phyloP scores from a whole-genome alignment of 2,329 filamentous ascomycete genomes.

The Cladosporium sp. region DNA sequence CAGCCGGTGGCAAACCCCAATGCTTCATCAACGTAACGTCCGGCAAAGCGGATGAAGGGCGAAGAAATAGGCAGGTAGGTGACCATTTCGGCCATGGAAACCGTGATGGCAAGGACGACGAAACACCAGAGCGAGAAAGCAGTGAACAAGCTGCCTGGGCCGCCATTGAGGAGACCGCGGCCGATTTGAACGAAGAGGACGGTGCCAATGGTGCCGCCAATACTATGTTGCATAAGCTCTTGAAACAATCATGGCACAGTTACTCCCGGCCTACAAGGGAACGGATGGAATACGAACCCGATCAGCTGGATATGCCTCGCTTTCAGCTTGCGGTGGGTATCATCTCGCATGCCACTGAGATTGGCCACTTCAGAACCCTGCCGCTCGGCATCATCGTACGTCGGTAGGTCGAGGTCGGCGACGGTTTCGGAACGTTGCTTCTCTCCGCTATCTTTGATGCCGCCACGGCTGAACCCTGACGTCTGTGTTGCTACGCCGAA shows the following conservation, averaged over 20 bases:
- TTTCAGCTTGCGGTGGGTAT: conserved; percentile 41
- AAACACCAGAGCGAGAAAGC: conserved; percentile 41
- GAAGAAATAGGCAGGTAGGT: conserved; percentile 73
- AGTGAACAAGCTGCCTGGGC: conserved; percentile 43
- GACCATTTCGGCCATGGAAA: conserved; percentile 67
- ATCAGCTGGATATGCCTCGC: conserved; percentile 47
- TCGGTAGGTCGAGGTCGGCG: conserved; percentile 5
- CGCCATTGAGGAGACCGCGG: conserved; percentile 42
- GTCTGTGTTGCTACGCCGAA: conserved; percentile 10
- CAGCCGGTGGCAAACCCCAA: conserved; percentile 46
- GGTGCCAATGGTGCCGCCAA: conserved; percentile 45
- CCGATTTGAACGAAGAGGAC: conserved; percentile 47
- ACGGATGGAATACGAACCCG: conserved; percentile 23
- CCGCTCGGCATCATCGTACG: conserved; percentile 19
- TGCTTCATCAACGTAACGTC: conserved; percentile 69
- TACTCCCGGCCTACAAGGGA: too few species aligned
- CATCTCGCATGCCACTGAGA: conserved; percentile 22
- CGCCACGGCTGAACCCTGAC: conserved; percentile 5
- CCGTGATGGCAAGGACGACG: conserved; percentile 19
- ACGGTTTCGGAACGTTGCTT: conserved; percentile 4
- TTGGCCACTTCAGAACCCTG: conserved; percentile 20
- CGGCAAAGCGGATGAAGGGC: conserved; percentile 73
- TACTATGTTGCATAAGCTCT: conserved; percentile 13
- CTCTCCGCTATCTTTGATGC: conserved; percentile 8
- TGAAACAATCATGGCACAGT: background rate